Percentiles rank a stretch among this genome's conserved stretches.
Conservation (phyloP, 2,329 filamentous ascomycete genomes). For the Cercospora brassicicola region DNA sequence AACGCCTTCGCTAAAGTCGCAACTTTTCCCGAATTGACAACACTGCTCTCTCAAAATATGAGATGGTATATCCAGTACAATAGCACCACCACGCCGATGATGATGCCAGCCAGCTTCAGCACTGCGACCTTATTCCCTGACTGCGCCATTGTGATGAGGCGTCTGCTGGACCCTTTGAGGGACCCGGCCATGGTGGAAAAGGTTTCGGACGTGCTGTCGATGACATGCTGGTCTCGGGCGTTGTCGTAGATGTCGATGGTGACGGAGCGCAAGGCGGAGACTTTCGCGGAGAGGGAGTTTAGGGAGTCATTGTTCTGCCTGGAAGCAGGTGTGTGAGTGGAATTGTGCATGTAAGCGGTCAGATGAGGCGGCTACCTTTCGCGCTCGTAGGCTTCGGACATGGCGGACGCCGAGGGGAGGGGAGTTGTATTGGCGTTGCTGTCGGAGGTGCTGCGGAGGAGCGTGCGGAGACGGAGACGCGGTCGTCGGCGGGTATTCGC, state of each 20-base stretch:
- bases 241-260: slow-evolving; percentile 98
- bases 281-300: slow-evolving; percentile 85
- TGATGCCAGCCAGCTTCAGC: slow-evolving; percentile 81
- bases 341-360: slow-evolving; percentile 18
- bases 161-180: slow-evolving; percentile 77
- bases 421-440: background rate
- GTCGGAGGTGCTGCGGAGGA: slow-evolving; percentile 8
- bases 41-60: slow-evolving; percentile 32
- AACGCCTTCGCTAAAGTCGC: slow-evolving; percentile 9
- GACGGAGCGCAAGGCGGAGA: slow-evolving; percentile 85
- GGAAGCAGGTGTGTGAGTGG: slow-evolving; percentile 11
- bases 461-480: background rate
- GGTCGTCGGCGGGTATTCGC: background rate
- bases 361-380: slow-evolving; percentile 51
- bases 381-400: slow-evolving; percentile 60
- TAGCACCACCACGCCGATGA: slow-evolving; percentile 69
- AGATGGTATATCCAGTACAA: slow-evolving; percentile 65
- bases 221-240: slow-evolving; percentile 80
- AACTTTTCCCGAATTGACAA: background rate
- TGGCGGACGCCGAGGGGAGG: slow-evolving; percentile 34
- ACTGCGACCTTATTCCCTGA: slow-evolving; percentile 89
- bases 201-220: slow-evolving; percentile 85
- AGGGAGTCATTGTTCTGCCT: slow-evolving; percentile 94
- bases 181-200: slow-evolving; percentile 84
- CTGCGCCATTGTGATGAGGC: slow-evolving; percentile 85